A percentile compares a stretch with the other conserved stretches of the same genome.
phyloP scores from a whole-genome alignment of 352 stramenopile genomes.

The Phytophthora pistaciae region DNA sequence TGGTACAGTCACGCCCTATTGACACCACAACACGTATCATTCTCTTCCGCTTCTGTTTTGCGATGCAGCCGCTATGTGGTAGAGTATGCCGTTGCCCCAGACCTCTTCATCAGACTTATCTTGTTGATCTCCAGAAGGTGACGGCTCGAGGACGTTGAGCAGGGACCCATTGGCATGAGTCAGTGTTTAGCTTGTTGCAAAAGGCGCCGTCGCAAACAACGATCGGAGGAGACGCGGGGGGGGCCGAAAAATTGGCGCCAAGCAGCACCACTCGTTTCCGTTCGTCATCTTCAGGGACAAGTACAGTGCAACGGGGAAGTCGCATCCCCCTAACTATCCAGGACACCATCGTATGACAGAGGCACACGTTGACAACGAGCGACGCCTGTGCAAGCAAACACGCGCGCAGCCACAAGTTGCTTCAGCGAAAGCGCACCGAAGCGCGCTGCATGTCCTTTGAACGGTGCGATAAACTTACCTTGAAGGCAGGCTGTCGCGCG shows the following conservation, averaged over 20 bases:
- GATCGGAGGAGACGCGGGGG: no score
- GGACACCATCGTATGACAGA: background rate
- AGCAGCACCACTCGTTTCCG: background rate
- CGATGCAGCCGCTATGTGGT: background rate
- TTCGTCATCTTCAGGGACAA: background rate
- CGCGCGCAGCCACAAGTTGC: background rate
- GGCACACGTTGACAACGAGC: background rate
- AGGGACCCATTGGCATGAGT: background rate
- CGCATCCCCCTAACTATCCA: background rate
- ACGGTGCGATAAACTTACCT: background rate
- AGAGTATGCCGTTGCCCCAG: background rate
- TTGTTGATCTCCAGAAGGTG: background rate
- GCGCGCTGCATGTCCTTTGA: background rate
- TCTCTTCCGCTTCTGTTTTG: background rate
- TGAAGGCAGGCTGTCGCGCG: constrained; percentile 1
- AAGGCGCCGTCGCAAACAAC: no score
- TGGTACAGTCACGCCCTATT: background rate
- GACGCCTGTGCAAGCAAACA: background rate
- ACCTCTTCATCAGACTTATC: background rate
- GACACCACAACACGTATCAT: background rate
- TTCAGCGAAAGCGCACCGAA: background rate
- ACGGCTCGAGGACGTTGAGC: background rate
- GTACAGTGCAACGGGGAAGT: no score
- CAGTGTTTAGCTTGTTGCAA: no score
- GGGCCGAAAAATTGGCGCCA: no score